Evolutionary conservation across 2,329 filamentous ascomycete species (phyloP).

Genomic region (Cladosporium velox): DNA sequence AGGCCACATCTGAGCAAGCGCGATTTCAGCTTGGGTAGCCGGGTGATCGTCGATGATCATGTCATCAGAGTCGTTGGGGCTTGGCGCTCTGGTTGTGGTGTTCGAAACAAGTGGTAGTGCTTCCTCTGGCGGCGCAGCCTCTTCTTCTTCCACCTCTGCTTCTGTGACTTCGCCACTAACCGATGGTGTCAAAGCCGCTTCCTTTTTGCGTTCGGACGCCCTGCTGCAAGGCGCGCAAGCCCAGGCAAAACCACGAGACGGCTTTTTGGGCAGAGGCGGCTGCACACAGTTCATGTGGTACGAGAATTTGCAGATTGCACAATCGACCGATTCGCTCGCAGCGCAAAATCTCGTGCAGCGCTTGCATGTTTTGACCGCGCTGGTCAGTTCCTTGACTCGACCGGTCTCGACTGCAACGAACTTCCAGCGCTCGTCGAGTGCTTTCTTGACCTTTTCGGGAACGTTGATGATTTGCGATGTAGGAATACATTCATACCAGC

Average conservation of each 20-base stretch:
- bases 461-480: slow-evolving; percentile 94
- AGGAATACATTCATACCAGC: slow-evolving; percentile 95
- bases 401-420: slow-evolving; percentile 93
- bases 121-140: slow-evolving; percentile 68
- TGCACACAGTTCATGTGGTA: slow-evolving; percentile 99
- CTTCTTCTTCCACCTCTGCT: slow-evolving; percentile 64
- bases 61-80: slow-evolving; percentile 49
- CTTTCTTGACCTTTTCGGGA: slow-evolving; percentile 89
- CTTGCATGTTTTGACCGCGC: slow-evolving; percentile 94
- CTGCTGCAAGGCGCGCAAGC: slow-evolving; percentile 94
- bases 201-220: slow-evolving; percentile 89
- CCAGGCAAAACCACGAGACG: slow-evolving; percentile 96
- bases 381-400: slow-evolving; percentile 91
- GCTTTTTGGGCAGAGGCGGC: slow-evolving; percentile 90
- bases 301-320: slow-evolving; percentile 88
- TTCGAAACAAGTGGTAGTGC: slow-evolving; percentile 57
- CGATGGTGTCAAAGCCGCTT: slow-evolving; percentile 83
- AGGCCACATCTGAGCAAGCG: slow-evolving; percentile 92
- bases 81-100: slow-evolving; percentile 63
- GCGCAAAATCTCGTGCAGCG: slow-evolving; percentile 89
- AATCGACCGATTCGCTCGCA: slow-evolving; percentile 94
- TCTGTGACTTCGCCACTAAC: slow-evolving; percentile 57
- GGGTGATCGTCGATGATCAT: slow-evolving; percentile 60
- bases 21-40: slow-evolving; percentile 81
- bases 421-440: slow-evolving; percentile 94